phyloP scores from a whole-genome alignment of 306 rosid genomes.

The Acacia acuminata region DNA sequence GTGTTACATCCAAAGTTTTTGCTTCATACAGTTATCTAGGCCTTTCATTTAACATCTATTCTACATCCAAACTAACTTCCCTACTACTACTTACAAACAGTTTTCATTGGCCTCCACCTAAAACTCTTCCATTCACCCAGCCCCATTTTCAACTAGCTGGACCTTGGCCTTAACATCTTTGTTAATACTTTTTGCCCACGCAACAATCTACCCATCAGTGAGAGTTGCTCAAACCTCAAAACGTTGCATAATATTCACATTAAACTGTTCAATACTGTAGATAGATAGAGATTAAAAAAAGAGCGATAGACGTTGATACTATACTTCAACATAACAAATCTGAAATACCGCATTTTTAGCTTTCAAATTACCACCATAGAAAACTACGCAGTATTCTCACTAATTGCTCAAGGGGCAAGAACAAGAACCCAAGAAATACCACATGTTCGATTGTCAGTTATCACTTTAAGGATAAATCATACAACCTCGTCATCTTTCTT shows the following conservation, averaged over 20 bases:
- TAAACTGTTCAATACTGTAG: background rate
- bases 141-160: background rate
- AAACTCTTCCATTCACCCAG: background rate
- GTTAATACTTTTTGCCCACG: background rate
- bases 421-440: background rate
- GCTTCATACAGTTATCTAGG: background rate
- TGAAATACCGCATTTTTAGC: background rate
- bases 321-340: background rate
- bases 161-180: background rate
- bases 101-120: background rate
- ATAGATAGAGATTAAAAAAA: background rate
- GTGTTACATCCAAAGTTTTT: background rate
- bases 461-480: conserved; percentile 29
- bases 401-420: background rate
- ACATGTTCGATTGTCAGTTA: background rate
- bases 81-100: background rate
- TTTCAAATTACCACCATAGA: background rate
- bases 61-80: background rate
- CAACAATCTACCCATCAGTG: background rate
- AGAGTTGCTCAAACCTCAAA: background rate
- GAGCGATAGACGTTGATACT: background rate
- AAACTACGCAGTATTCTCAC: background rate
- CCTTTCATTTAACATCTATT: background rate
- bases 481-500: conserved; percentile 91
- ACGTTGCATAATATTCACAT: background rate